Conservation (phyloP, 306 rosid species). For the Rosa persica region DNA sequence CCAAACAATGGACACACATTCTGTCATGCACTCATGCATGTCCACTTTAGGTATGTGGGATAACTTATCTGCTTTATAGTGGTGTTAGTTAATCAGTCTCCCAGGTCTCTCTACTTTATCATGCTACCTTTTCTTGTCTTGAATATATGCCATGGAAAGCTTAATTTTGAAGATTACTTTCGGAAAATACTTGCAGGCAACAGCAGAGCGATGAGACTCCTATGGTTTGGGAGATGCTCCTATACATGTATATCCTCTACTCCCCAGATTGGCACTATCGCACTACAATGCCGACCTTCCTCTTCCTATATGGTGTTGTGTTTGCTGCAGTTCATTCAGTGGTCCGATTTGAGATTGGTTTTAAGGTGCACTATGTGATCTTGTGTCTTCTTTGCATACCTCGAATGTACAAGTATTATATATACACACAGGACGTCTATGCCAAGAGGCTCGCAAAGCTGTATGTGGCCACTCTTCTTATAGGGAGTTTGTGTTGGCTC, state of each 20-base stretch:
- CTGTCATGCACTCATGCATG: not conserved
- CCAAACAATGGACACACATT: not conserved
- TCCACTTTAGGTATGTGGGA: constrained; percentile 11
- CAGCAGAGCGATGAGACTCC: constrained; percentile 91
- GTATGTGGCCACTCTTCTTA: constrained; percentile 53
- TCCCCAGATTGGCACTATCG: constrained; percentile 94
- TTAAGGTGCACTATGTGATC: constrained; percentile 65
- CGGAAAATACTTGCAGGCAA: constrained; percentile 51
- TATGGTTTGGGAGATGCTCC: constrained; percentile 90
- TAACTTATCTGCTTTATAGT: constrained; percentile 2
- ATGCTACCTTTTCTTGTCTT: constrained; percentile 24
- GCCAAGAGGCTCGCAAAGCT: constrained; percentile 64
- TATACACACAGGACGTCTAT: constrained; percentile 49
- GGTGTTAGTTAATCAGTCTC: constrained; percentile 2
- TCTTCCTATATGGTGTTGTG: constrained; percentile 65
- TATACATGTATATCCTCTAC: constrained; percentile 78
- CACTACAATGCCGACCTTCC: constrained; percentile 81
- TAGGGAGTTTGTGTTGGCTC: constrained; percentile 69
- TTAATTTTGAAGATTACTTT: constrained; percentile 15
- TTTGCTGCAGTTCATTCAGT: constrained; percentile 62
- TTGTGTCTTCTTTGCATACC: constrained; percentile 80
- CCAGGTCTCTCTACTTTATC: not conserved
- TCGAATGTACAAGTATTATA: constrained; percentile 88
- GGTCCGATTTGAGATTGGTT: constrained; percentile 56
- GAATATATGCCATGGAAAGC: constrained; percentile 30